These are phyloP conservation scores for Backusella psychrophila DNA, from an alignment of 192 early-diverging fungal species.

Conservation along the genomic window DNA sequence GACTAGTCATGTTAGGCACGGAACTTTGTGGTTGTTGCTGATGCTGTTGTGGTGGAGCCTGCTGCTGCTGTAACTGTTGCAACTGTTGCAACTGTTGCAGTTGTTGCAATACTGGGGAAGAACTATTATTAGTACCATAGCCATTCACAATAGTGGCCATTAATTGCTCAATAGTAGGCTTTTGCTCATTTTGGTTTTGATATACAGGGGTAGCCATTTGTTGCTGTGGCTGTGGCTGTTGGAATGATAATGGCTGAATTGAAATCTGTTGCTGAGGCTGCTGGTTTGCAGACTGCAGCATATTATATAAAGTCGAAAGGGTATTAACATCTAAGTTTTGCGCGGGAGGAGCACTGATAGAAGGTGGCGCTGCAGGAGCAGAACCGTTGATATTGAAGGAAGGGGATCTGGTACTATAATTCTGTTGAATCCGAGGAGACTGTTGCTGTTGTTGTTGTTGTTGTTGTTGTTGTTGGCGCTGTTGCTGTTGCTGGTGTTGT, in stretches of 20 bases:
- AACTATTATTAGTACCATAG: not conserved
- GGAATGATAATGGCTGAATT: not conserved
- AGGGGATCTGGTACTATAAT: not conserved
- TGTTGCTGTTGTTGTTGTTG: not conserved
- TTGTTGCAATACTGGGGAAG: not conserved
- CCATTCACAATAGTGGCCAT: constrained; percentile 10
- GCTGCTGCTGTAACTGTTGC: not conserved
- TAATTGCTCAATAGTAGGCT: not conserved
- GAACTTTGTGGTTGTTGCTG: not conserved
- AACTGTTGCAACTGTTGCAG: not conserved
- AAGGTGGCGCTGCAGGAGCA: not conserved
- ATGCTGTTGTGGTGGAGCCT: not conserved
- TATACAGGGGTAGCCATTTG: not conserved
- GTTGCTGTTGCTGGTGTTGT: not conserved
- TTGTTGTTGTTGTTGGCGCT: not conserved
- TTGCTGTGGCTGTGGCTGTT: not conserved
- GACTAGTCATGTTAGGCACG: not conserved
- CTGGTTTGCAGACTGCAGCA: not conserved
- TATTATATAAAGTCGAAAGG: constrained; percentile 15
- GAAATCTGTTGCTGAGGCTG: not conserved
- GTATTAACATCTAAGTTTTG: constrained; percentile 18
- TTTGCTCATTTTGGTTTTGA: not conserved
- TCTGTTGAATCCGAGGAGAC: not conserved
- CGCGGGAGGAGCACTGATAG: not conserved
- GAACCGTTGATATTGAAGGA: not conserved